Base-by-base conservation (phyloP, 164 flowering plant species). In the Aristolochia contorta region DNA sequence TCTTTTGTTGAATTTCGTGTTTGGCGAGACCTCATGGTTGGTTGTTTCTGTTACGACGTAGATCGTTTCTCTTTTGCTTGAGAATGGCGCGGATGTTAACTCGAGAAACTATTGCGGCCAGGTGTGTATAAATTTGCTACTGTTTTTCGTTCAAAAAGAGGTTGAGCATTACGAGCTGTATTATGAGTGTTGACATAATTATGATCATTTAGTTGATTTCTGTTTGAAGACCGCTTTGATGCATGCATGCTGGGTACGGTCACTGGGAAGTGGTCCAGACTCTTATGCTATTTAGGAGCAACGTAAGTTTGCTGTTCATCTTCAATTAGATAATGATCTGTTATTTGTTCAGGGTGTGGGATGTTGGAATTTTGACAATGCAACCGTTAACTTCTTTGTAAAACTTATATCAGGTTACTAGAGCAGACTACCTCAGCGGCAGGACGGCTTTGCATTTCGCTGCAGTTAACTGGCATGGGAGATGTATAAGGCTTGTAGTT, bases 231-330 rank as follows among this genome's bases (percentile, higher is more conserved):
- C 99, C 54, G 95, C 96, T 9, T 75, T 94, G 81, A 94, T 94
- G 97, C 99, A 94, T 77, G 99, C 99, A 0, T 94, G 99, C n/a
- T 77, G 67, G 96, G 56, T 86, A 88, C 69, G 99, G 99, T 50
- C 97, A 90, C 65, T 94, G 99, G 99, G 99, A 90, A 71, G 96
- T 90, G 72, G 93, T 86, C 21, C 99, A 88, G 72, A 88, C 89
- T 8, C 96, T 94, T 66, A 75, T 88, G 67, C 78, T 94, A 51
- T 86, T 71, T 70, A 75, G 82, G 78, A 80, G 96, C 79, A 90
- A 86, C 83, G 99, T 90, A 73, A 83, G 95, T 74, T 59, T 59
- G 19, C 27, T 22, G 22, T 4, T 37, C 10, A 10, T 37, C 12
- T 37, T 10, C 43, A 37, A 37, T 37, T 8, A 6, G n/a, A 10